Evolutionary conservation across 2,329 filamentous ascomycete species (phyloP).

Genomic region (Juglanconis juglandina): DNA sequence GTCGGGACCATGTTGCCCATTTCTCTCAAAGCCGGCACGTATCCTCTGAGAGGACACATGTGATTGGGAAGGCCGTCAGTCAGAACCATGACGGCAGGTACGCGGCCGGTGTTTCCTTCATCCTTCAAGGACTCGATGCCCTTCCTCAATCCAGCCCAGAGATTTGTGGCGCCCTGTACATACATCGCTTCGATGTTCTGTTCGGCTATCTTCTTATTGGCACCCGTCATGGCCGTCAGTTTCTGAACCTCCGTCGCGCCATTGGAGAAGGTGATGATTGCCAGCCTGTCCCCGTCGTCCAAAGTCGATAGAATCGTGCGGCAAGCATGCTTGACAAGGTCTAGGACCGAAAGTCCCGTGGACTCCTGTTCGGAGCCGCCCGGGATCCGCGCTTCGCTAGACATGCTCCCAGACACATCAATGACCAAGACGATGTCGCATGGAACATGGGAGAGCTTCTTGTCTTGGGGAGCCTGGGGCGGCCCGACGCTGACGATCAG

Average conservation of each 20-base stretch:
- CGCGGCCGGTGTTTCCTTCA: slow-evolving; percentile 31
- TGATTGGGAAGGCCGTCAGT: slow-evolving; percentile 55
- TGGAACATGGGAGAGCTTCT: slow-evolving; percentile 38
- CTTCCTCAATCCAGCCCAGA: slow-evolving; percentile 55
- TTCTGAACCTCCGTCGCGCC: slow-evolving; percentile 41
- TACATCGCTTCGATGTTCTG: slow-evolving; percentile 41
- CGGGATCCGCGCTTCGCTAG: slow-evolving; percentile 40
- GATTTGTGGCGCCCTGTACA: slow-evolving; percentile 43
- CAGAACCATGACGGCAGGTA: slow-evolving; percentile 50
- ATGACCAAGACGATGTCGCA: slow-evolving; percentile 62
- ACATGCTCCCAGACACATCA: slow-evolving; percentile 60
- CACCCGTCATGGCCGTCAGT: slow-evolving; percentile 44
- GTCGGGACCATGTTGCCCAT: slow-evolving; percentile 39
- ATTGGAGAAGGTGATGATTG: slow-evolving; percentile 53
- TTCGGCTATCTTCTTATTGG: slow-evolving; percentile 42
- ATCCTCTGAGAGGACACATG: slow-evolving; percentile 51
- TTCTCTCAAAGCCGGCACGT: slow-evolving; percentile 49
- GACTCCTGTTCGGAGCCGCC: slow-evolving; percentile 39
- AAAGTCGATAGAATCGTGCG: slow-evolving; percentile 54
- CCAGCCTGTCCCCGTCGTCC: slow-evolving; percentile 51
- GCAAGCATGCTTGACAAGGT: slow-evolving; percentile 59
- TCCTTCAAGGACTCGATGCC: slow-evolving; percentile 46
- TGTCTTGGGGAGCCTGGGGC: slow-evolving; percentile 32
- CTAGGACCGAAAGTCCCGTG: slow-evolving; percentile 52
- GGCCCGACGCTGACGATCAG: slow-evolving; percentile 46